phyloP scores from a whole-genome alignment of 495 filamentous ascomycete species.

The Talaromyces trachyspermus region DNA sequence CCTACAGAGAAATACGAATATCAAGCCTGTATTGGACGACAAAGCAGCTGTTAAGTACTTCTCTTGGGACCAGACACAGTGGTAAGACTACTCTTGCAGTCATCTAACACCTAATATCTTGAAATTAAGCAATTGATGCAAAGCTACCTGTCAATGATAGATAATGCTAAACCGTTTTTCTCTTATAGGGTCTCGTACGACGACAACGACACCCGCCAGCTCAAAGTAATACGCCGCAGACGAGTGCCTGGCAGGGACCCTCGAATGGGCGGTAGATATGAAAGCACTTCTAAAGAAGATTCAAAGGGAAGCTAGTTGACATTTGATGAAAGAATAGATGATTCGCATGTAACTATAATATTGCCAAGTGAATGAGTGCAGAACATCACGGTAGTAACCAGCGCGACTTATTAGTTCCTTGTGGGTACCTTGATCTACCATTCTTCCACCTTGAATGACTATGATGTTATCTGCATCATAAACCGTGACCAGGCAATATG shows the following conservation, averaged over 20 bases:
- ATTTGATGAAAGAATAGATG: too few species aligned
- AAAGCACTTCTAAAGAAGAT: not conserved
- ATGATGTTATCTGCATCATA: too few species aligned
- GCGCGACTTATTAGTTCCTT: too few species aligned
- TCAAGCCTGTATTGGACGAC: conserved; percentile 16
- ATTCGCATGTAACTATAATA: too few species aligned
- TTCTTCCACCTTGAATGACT: too few species aligned
- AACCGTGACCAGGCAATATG: too few species aligned
- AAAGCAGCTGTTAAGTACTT: conserved; percentile 21
- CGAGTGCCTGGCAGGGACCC: conserved; percentile 29
- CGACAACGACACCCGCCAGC: conserved; percentile 28
- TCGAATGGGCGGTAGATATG: conserved; percentile 31
- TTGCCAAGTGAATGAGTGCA: too few species aligned
- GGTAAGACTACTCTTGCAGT: conserved; percentile 9
- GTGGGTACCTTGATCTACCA: too few species aligned
- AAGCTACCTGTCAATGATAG: conserved; percentile 12
- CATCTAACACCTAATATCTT: not conserved
- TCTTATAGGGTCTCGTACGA: conserved; percentile 35
- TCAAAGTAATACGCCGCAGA: conserved; percentile 32
- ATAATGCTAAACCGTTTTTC: not conserved
- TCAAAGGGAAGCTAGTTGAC: too few species aligned
- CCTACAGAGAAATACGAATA: conserved; percentile 12
- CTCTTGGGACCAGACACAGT: conserved; percentile 23
- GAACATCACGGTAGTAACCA: too few species aligned
- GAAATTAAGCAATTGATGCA: too few species aligned